Conservation (phyloP, 805 yeast species). For the Saccharomyces jurei region DNA sequence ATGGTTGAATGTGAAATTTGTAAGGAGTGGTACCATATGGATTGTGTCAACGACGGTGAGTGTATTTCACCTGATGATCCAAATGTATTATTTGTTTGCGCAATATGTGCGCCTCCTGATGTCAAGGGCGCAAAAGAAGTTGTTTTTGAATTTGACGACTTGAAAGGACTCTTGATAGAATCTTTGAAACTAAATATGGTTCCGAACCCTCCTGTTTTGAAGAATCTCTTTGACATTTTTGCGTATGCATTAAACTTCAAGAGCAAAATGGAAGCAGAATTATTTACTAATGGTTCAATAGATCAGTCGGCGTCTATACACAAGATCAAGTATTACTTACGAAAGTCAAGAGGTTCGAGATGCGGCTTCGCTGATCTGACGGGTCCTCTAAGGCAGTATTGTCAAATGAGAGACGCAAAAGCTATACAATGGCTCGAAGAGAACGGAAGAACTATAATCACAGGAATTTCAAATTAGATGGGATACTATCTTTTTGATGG, state of each 20-base stretch:
- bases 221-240: constrained; percentile 10
- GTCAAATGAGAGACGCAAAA: constrained; percentile 7
- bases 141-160: constrained; percentile 11
- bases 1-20: constrained; percentile 69
- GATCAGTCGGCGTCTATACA: constrained; percentile 18
- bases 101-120: constrained; percentile 38
- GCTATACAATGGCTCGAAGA: not conserved
- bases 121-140: not conserved
- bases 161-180: constrained; percentile 11
- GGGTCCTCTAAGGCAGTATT: constrained; percentile 9
- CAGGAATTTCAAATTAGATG: constrained; percentile 2
- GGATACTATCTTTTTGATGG: not conserved
- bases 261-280: constrained; percentile 4
- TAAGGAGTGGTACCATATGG: constrained; percentile 63
- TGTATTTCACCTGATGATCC: constrained; percentile 27
- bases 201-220: constrained; percentile 13
- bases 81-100: constrained; percentile 42
- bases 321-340: constrained; percentile 35
- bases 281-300: constrained; percentile 13
- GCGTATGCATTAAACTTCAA: constrained; percentile 10
- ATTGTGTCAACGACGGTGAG: constrained; percentile 41
- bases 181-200: constrained; percentile 15
- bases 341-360: constrained; percentile 42
- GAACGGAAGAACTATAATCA: constrained; percentile 2
- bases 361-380: constrained; percentile 8